A percentile compares a stretch with the other conserved stretches of the same genome.
Evolutionary conservation across 768 basidiomycete species (phyloP).

Genomic region (Xerocomellus amylosporus): DNA sequence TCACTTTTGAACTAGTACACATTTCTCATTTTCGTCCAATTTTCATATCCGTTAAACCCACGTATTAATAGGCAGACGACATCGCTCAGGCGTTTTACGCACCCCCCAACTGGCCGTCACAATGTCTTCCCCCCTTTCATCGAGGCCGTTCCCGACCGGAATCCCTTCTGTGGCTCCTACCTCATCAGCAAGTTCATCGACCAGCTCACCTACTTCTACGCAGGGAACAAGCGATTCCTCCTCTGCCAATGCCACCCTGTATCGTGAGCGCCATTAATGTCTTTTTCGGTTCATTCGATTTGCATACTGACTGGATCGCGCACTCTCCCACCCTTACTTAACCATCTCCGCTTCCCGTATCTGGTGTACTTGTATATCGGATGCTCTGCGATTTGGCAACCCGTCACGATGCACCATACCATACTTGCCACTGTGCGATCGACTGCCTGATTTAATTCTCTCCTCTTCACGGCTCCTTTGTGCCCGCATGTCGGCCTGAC

Average conservation of each 20-base stretch:
- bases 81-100: not conserved
- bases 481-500: constrained; percentile 1
- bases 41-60: not conserved
- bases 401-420: not conserved
- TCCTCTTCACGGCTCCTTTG: not conserved
- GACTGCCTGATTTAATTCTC: not conserved
- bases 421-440: constrained; percentile 4
- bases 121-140: constrained; percentile 13
- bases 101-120: not conserved
- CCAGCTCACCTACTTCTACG: not conserved
- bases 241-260: constrained; percentile 25
- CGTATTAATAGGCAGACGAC: constrained; percentile 19
- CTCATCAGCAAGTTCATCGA: not conserved
- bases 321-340: constrained; percentile 4
- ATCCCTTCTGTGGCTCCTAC: not conserved
- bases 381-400: not conserved
- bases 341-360: not conserved
- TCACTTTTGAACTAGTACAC: not conserved
- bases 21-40: not conserved
- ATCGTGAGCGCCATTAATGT: constrained; percentile 22
- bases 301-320: constrained; percentile 16
- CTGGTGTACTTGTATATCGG: not conserved
- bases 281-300: constrained; percentile 1
- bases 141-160: not conserved
- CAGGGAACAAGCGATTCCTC: not conserved